Conservation (phyloP, 257 asterid species). For the Nicotiana undulata region DNA sequence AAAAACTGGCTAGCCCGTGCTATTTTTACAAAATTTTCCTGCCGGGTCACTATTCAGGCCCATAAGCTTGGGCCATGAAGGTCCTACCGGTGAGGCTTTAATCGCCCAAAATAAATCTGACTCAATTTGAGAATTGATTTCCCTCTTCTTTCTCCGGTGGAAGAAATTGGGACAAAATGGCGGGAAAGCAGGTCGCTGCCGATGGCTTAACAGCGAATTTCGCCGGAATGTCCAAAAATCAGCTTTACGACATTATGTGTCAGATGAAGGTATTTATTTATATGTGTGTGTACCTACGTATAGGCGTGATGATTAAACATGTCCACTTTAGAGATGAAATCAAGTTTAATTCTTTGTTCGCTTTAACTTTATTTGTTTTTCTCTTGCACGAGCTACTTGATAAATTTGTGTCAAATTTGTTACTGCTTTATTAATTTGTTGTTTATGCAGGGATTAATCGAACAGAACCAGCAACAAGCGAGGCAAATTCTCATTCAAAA, state of each 20-base stretch:
- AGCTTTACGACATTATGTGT: slow-evolving; percentile 86
- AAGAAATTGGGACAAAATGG: slow-evolving; percentile 20
- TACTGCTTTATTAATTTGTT: neutral
- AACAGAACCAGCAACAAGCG: slow-evolving; percentile 91
- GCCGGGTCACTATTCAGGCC: too few relatives aligned
- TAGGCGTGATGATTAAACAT: too few relatives aligned
- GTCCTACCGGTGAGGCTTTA: too few relatives aligned
- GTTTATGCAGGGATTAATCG: slow-evolving; percentile 53
- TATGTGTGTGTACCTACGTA: neutral
- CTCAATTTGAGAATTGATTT: too few relatives aligned
- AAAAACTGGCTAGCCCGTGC: too few relatives aligned
- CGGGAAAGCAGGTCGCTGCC: slow-evolving; percentile 26
- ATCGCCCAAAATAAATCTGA: too few relatives aligned
- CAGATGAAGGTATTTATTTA: slow-evolving; percentile 72
- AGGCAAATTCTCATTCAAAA: slow-evolving; percentile 86
- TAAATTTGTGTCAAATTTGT: neutral
- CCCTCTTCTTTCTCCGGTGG: slow-evolving; percentile 19
- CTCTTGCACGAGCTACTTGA: neutral
- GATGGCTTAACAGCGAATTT: slow-evolving; percentile 61
- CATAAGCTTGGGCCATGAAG: too few relatives aligned
- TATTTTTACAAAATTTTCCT: too few relatives aligned
- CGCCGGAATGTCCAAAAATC: slow-evolving; percentile 83
- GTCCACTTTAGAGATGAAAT: neutral
- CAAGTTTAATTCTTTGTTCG: too few relatives aligned
- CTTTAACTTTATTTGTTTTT: neutral